phyloP scores from a whole-genome alignment of 495 filamentous ascomycete genomes.

The Neurospora discreta region DNA sequence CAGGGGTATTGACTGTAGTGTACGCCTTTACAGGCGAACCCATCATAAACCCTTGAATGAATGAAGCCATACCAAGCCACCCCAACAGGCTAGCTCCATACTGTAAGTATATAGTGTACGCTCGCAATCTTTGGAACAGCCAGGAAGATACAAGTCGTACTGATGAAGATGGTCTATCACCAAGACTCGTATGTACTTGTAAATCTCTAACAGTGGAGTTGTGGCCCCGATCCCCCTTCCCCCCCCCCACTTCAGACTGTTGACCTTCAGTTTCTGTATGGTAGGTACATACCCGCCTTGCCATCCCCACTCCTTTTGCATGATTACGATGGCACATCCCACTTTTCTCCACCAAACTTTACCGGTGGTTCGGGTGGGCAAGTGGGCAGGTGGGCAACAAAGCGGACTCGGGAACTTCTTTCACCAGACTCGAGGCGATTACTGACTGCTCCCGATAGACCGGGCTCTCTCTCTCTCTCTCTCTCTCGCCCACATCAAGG shows the following conservation, averaged over 20 bases:
- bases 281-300: background rate
- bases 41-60: background rate
- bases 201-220: background rate
- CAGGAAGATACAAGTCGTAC: background rate
- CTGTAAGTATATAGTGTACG: background rate
- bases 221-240: background rate
- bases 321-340: background rate
- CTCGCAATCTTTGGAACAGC: background rate
- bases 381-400: background rate
- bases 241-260: background rate
- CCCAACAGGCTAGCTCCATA: background rate
- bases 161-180: background rate
- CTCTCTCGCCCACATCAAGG: background rate
- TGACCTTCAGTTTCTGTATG: background rate
- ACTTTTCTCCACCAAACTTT: background rate
- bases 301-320: background rate
- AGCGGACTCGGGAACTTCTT: no score
- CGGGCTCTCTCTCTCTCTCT: background rate
- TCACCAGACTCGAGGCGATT: no score
- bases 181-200: no score
- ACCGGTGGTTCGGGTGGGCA: background rate
- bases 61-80: background rate
- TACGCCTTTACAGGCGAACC: background rate
- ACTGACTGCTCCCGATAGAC: background rate
- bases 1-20: no score